A percentile compares a stretch with the other conserved stretches of the same genome.
These are phyloP conservation scores for Forsythia viridissima DNA, from an alignment of 257 asterid species.

Conservation along the genomic window DNA sequence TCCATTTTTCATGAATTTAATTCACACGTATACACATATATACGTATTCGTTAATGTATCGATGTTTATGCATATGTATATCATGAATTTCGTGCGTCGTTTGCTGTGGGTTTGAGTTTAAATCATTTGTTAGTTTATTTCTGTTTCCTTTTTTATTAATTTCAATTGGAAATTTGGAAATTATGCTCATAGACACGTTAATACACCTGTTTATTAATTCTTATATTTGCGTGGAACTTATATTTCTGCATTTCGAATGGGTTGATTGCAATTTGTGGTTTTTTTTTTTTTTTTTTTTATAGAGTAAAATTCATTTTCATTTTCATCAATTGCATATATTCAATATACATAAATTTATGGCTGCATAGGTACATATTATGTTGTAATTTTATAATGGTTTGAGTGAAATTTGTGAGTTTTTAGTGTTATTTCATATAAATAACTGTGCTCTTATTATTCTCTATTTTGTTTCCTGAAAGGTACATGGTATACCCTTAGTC, in stretches of 20 bases:
- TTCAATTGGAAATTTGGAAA: neutral
- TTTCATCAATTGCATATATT: too few species aligned
- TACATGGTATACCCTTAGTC: neutral
- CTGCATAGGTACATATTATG: neutral
- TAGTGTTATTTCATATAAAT: neutral
- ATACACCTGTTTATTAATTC: neutral
- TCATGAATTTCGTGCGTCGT: neutral
- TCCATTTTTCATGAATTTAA: slow-evolving; percentile 2
- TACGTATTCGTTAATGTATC: neutral
- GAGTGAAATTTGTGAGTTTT: neutral
- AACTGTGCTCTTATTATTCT: neutral
- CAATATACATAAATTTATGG: too few species aligned
- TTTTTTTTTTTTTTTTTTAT: too few species aligned
- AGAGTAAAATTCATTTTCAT: neutral
- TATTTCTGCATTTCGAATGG: neutral
- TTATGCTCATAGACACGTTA: neutral
- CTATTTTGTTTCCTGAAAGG: neutral
- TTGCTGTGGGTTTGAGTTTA: neutral
- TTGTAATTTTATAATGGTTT: neutral
- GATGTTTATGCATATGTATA: neutral
- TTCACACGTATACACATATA: neutral
- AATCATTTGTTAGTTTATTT: neutral
- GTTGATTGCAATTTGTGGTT: neutral
- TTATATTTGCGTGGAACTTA: too few species aligned
- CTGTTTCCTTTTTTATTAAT: neutral